phyloP scores from a whole-genome alignment of 495 filamentous ascomycete genomes.

The Penicillium fimorum region DNA sequence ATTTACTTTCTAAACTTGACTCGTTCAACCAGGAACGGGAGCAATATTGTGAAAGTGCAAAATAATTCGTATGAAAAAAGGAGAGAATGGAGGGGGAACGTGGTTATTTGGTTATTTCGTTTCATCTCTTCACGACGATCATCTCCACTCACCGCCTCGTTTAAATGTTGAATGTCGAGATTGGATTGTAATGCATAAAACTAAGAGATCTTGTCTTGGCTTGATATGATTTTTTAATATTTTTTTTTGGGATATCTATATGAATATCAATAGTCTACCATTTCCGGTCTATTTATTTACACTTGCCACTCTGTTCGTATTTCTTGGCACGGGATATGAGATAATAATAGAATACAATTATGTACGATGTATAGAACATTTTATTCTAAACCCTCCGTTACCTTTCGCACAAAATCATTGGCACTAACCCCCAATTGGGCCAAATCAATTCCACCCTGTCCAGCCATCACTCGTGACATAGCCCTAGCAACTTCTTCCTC shows the following conservation, averaged over 20 bases:
- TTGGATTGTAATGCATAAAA: slow-evolving; percentile 10
- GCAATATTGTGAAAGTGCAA: background rate
- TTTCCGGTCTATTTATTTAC: slow-evolving; percentile 12
- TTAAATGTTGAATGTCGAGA: slow-evolving; percentile 12
- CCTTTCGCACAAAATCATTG: slow-evolving; percentile 44
- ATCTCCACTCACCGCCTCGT: slow-evolving; percentile 33
- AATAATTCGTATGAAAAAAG: background rate
- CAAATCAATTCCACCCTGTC: slow-evolving; percentile 48
- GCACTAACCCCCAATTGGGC: slow-evolving; percentile 44
- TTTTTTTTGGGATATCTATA: background rate
- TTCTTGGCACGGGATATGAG: background rate
- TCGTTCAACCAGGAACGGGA: slow-evolving; percentile 13
- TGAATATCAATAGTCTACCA: slow-evolving; percentile 4
- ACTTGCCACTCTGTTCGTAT: background rate
- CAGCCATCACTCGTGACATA: slow-evolving; percentile 49
- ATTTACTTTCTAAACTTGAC: background rate
- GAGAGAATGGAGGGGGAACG: slow-evolving; percentile 17
- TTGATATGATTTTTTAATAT: background rate
- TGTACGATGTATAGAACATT: no score
- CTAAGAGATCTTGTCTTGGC: background rate
- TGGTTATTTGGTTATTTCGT: slow-evolving; percentile 15
- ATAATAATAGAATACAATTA: background rate
- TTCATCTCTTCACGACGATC: slow-evolving; percentile 21
- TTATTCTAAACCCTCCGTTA: slow-evolving; percentile 41
- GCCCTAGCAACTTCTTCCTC: slow-evolving; percentile 56